phyloP scores from a whole-genome alignment of 495 filamentous ascomycete species.

The Penicillium desertorum region DNA sequence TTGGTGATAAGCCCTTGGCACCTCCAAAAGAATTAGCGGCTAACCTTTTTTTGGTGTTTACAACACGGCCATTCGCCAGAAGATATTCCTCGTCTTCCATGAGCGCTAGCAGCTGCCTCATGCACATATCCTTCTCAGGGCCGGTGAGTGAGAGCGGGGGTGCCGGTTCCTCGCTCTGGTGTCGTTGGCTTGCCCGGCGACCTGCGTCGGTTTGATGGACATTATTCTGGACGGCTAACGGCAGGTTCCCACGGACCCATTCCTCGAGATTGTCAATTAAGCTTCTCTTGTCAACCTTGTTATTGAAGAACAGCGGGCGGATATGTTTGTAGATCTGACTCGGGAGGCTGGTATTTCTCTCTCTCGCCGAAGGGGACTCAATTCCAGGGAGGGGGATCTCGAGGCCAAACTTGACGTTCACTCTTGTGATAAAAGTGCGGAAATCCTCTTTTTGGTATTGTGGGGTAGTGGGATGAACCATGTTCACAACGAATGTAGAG shows the following conservation, averaged over 20 bases:
- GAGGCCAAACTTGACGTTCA: conserved; percentile 1
- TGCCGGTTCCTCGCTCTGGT: background rate
- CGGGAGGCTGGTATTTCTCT: background rate
- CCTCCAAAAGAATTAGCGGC: conserved; percentile 4
- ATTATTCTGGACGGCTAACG: background rate
- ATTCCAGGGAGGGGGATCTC: conserved; percentile 5
- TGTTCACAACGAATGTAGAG: background rate
- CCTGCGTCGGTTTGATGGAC: background rate
- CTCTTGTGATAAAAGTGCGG: background rate
- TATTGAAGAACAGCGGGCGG: conserved; percentile 9
- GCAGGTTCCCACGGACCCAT: conserved; percentile 3
- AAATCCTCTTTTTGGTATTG: conserved; percentile 5
- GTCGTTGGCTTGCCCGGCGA: background rate
- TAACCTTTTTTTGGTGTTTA: conserved; percentile 4
- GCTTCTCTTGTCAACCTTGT: background rate
- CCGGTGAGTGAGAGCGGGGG: background rate
- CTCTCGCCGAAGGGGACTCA: background rate
- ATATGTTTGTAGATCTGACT: conserved; percentile 8
- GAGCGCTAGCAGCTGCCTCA: conserved; percentile 29
- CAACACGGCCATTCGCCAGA: conserved; percentile 17
- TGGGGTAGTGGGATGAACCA: background rate
- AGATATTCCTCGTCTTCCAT: conserved; percentile 34
- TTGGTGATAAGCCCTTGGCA: conserved; percentile 15
- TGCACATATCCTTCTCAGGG: conserved; percentile 21
- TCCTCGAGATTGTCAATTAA: background rate